phyloP scores from a whole-genome alignment of 1,139 yeast species.

The Magnusiomyces clavatus region DNA sequence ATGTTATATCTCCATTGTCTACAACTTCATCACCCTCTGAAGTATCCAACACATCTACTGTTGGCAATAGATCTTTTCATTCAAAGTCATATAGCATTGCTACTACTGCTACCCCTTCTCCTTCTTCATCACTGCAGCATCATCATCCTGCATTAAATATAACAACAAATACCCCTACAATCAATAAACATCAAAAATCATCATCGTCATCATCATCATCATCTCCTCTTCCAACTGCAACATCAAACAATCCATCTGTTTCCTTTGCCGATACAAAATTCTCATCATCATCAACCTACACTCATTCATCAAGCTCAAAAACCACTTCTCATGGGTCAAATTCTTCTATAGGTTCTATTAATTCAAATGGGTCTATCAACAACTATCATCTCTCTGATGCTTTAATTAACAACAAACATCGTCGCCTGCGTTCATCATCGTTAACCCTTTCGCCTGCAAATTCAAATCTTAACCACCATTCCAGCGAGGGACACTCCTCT shows the following conservation, averaged over 20 bases:
- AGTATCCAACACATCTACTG: background rate
- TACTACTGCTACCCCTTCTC: background rate
- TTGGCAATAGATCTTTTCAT: background rate
- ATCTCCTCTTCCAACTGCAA: background rate
- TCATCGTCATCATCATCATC: background rate
- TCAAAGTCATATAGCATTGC: background rate
- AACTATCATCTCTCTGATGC: background rate
- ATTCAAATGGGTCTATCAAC: no score
- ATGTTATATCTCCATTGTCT: background rate
- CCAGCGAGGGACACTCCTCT: background rate
- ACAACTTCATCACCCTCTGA: conserved; percentile 3
- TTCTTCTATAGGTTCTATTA: no score
- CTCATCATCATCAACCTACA: no score
- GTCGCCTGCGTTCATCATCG: background rate
- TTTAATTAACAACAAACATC: conserved; percentile 2
- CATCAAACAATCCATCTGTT: background rate
- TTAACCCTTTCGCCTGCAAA: background rate
- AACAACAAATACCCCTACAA: background rate
- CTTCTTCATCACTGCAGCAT: background rate
- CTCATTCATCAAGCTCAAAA: no score
- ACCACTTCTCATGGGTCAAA: no score
- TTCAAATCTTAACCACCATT: background rate
- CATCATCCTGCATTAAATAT: background rate
- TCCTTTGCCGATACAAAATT: background rate
- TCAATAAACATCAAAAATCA: background rate